Base-by-base conservation (phyloP, 1,139 yeast genomes). In the Nakaseomyces kungkrabaensis region DNA sequence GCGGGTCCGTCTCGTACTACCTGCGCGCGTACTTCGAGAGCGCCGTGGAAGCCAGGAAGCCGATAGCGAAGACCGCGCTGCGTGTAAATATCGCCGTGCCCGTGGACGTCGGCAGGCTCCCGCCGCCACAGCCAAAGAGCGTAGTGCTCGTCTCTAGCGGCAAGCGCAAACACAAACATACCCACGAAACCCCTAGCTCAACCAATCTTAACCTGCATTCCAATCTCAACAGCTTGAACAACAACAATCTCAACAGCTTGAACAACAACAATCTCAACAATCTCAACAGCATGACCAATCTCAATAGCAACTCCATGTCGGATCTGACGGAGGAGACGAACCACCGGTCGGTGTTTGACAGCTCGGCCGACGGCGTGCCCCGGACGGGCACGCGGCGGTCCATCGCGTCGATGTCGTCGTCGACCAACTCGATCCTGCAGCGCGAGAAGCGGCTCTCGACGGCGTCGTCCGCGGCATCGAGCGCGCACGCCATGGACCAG, bases 1-100 rank as follows among this genome's bases (percentile, higher is more conserved):
- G 83, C 58, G 97, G 97, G 8, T 77, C 87, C 22, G 85, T 89
- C n/a, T 67, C 77, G 8, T 88, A 89, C 64, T 67, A 71, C 34
- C 68, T 89, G 45, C 75, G 79, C 50, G 84, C 87, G 1, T 71
- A 79, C 2, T 71, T 85, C 32, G 70, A 68, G 47, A 60, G 54
- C 6, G 43, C 52, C 22, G 22, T 17, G 22, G 22, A 17, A 26
- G 45, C 54, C 52, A 41, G 34, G 37, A 10, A 51, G n/a, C 32
- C 32, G 13, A 10, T 24, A 6, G 43, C 43, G 32, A 24, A 26
- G 43, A 26, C 13, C 4, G 32, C 32, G 32, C 9, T 13, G 13
- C 24, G 25, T 7, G 43, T 38, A 7, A 38, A 38, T 11, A 38
- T 38, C 7, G 9, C 25, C 13, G 31, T 38, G 32, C 43, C 43